Conservation (phyloP, 2,329 filamentous ascomycete genomes). For the Nothophaeocryptopus gaeumannii region DNA sequence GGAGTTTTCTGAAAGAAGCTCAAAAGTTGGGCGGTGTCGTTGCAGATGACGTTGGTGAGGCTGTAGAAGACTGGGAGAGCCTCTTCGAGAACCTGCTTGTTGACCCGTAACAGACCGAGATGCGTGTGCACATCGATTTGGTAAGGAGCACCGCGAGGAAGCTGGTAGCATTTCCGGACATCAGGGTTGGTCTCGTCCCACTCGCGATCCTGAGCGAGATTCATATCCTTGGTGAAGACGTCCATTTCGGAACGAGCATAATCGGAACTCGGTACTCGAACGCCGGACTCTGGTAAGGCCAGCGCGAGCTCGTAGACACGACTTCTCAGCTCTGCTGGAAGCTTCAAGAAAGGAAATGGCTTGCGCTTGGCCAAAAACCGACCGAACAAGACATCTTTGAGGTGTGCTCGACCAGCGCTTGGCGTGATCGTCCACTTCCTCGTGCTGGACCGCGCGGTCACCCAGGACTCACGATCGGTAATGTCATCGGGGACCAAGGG, state of each 20-base stretch:
- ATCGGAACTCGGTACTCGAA: not conserved
- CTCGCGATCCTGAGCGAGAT: too few species aligned
- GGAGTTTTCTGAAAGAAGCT: not conserved
- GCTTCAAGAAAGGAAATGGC: conserved; percentile 10
- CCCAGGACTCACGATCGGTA: too few species aligned
- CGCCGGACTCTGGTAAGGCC: conserved; percentile 7
- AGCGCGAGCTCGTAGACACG: conserved; percentile 11
- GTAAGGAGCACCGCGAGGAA: not conserved
- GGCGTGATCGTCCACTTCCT: too few species aligned
- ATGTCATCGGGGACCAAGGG: too few species aligned
- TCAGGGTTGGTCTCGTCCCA: too few species aligned
- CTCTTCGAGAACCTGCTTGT: conserved; percentile 15
- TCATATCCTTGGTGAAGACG: too few species aligned
- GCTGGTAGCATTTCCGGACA: not conserved
- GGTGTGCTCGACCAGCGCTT: too few species aligned
- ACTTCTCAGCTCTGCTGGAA: conserved; percentile 13
- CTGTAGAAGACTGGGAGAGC: conserved; percentile 18
- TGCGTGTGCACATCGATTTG: not conserved
- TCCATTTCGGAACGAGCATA: too few species aligned
- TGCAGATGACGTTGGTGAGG: conserved; percentile 9
- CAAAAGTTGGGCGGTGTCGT: not conserved
- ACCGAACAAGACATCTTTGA: too few species aligned
- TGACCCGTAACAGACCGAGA: conserved; percentile 17
- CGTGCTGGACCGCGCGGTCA: too few species aligned
- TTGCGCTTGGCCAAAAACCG: not conserved